phyloP scores from a whole-genome alignment of 495 filamentous ascomycete species.

The Parathielavia appendiculata region DNA sequence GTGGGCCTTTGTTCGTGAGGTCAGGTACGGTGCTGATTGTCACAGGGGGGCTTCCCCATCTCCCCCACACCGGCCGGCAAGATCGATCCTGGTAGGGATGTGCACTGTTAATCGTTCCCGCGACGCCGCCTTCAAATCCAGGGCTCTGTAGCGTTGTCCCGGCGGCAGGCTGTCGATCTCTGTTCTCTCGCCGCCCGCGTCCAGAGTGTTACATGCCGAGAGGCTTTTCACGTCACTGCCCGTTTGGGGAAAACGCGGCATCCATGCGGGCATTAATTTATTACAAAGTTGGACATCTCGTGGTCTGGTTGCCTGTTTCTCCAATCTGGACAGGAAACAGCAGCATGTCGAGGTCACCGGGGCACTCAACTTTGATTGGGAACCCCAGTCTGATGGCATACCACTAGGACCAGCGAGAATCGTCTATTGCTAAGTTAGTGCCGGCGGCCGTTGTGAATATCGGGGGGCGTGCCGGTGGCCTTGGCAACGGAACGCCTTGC shows the following conservation, averaged over 20 bases:
- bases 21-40: conserved; percentile 1
- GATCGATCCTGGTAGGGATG: conserved; percentile 3
- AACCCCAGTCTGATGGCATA: not conserved
- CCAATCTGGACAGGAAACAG: too few species aligned
- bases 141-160: not conserved
- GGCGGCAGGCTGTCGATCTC: not conserved
- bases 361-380: not conserved
- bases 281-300: not conserved
- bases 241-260: not conserved
- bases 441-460: not conserved
- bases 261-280: conserved; percentile 1
- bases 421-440: not conserved
- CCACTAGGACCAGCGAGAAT: not conserved
- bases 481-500: conserved; percentile 1
- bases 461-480: not conserved
- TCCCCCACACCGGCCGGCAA: not conserved
- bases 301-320: not conserved
- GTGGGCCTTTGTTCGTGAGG: not conserved
- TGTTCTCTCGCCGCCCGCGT: not conserved
- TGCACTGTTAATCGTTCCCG: not conserved
- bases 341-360: not conserved
- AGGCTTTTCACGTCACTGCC: not conserved
- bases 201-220: not conserved
- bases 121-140: conserved; percentile 10
- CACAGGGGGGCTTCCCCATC: not conserved